Evolutionary conservation across 169 alveolate genomes (phyloP).

Genomic region (Plasmodium cynomolgi): DNA sequence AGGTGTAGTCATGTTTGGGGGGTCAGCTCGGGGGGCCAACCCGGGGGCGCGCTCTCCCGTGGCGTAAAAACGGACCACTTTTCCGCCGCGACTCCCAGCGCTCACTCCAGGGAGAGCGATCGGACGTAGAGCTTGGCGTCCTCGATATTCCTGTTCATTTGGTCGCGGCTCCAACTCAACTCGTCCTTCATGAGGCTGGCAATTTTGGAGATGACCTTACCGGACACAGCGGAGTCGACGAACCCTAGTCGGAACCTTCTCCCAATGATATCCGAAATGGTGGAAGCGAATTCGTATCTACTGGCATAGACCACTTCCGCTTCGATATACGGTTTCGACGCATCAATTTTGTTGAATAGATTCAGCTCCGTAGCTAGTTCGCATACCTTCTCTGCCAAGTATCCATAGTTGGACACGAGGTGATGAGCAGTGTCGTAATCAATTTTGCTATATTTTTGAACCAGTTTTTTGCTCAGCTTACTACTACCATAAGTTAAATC

Average conservation of each 20-base stretch:
- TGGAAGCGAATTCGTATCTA: slow-evolving; percentile 85
- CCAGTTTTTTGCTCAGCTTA: slow-evolving; percentile 75
- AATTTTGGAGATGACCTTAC: slow-evolving; percentile 63
- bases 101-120: slow-evolving; percentile 24
- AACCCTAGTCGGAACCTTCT: slow-evolving; percentile 86
- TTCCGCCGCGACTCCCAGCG: too few relatives aligned
- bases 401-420: slow-evolving; percentile 85
- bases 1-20: background rate
- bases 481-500: slow-evolving; percentile 82
- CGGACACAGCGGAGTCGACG: slow-evolving; percentile 79
- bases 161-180: slow-evolving; percentile 77
- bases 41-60: too few relatives aligned
- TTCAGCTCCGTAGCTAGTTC: slow-evolving; percentile 76
- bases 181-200: slow-evolving; percentile 78
- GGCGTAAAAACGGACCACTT: background rate
- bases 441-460: slow-evolving; percentile 67
- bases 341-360: slow-evolving; percentile 78
- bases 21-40: too few relatives aligned
- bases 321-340: slow-evolving; percentile 78
- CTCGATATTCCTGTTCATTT: slow-evolving; percentile 43
- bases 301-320: slow-evolving; percentile 85
- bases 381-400: slow-evolving; percentile 82
- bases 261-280: slow-evolving; percentile 86
- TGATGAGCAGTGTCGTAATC: slow-evolving; percentile 79
- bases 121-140: slow-evolving; percentile 78